Conservation (phyloP, 805 yeast genomes). For the Metschnikowia rubicola region DNA sequence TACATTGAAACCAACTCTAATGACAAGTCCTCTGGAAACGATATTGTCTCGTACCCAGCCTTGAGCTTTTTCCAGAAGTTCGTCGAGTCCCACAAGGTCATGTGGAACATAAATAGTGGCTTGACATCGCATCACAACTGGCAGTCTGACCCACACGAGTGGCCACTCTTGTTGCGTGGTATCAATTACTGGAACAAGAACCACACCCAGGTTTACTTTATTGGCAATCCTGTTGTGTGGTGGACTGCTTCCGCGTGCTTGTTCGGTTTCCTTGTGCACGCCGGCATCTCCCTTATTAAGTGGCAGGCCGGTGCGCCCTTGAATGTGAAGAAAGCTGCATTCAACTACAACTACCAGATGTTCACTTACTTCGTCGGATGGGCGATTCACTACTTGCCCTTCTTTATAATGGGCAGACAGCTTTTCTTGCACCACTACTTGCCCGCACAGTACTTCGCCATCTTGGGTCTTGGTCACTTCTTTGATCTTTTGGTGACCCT, state of each 20-base stretch:
- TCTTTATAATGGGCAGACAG: conserved; percentile 87
- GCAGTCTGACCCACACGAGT: conserved; percentile 67
- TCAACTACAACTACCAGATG: conserved; percentile 62
- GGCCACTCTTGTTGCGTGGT: conserved; percentile 78
- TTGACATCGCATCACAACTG: conserved; percentile 66
- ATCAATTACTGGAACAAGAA: conserved; percentile 74
- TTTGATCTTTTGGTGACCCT: conserved; percentile 47
- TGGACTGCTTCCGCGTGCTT: conserved; percentile 62
- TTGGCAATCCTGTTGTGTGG: conserved; percentile 82
- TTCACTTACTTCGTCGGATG: conserved; percentile 67
- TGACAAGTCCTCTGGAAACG: conserved; percentile 34
- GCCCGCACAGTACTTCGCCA: conserved; percentile 87
- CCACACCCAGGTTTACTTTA: conserved; percentile 58
- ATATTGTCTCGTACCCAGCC: conserved; percentile 44
- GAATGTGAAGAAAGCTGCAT: conserved; percentile 49
- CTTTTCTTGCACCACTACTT: conserved; percentile 90
- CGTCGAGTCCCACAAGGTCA: conserved; percentile 60
- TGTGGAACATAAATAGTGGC: conserved; percentile 77
- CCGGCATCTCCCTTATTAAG: conserved; percentile 45
- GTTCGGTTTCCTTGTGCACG: conserved; percentile 47
- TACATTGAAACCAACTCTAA: conserved; percentile 69
- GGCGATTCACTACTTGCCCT: conserved; percentile 68
- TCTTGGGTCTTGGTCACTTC: conserved; percentile 70
- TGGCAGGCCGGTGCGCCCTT: conserved; percentile 57
- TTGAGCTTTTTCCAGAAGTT: conserved; percentile 58